Conservation (phyloP, 805 yeast genomes). For the Hanseniaspora hatyaiensis region DNA sequence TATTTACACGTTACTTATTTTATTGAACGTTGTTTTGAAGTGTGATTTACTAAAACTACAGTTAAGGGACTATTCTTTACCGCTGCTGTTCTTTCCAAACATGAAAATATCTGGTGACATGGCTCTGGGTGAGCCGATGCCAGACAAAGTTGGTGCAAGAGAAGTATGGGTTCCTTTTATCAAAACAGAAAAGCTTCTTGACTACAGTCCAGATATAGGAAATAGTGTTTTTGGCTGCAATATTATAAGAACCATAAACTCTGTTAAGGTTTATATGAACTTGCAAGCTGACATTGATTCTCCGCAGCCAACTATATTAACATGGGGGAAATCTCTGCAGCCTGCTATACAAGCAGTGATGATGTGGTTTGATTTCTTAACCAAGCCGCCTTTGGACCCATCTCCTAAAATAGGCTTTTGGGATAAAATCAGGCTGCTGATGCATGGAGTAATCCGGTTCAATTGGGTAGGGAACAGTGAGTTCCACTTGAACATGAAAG, state of each 20-base stretch:
- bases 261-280: conserved; percentile 46
- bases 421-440: conserved; percentile 50
- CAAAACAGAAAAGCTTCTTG: conserved; percentile 18
- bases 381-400: conserved; percentile 59
- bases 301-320: conserved; percentile 38
- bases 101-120: conserved; percentile 37
- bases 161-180: conserved; percentile 48
- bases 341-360: conserved; percentile 51
- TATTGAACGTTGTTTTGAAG: conserved; percentile 37
- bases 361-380: conserved; percentile 53
- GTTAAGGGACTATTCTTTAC: conserved; percentile 47
- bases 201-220: not conserved
- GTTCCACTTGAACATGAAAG: conserved; percentile 51
- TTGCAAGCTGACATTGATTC: conserved; percentile 38
- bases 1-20: conserved; percentile 44
- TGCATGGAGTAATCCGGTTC: conserved; percentile 44
- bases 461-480: conserved; percentile 37
- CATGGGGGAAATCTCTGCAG: conserved; percentile 55
- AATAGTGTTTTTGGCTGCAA: conserved; percentile 48
- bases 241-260: conserved; percentile 51
- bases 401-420: conserved; percentile 57
- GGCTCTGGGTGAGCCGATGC: conserved; percentile 47
- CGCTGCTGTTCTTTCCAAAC: conserved; percentile 40
- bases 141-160: conserved; percentile 36
- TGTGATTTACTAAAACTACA: conserved; percentile 36